These are phyloP conservation scores for Andrographis paniculata DNA, from an alignment of 305 asterid genomes.

Conservation along the genomic window DNA sequence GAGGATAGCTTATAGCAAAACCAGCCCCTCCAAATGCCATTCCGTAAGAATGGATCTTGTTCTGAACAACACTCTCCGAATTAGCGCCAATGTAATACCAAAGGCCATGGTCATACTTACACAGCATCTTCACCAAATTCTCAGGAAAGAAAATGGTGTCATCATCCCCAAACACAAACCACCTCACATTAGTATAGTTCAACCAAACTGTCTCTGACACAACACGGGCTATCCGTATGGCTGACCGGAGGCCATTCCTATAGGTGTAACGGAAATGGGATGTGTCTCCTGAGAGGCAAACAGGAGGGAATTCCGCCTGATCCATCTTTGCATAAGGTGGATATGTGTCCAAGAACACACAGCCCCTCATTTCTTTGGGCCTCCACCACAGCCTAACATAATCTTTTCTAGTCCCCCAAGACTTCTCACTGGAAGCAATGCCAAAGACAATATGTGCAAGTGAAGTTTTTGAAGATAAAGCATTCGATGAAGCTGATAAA, in stretches of 20 bases:
- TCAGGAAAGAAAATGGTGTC: slow-evolving; percentile 75
- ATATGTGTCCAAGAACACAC: slow-evolving; percentile 52
- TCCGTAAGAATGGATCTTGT: slow-evolving; percentile 40
- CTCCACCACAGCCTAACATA: slow-evolving; percentile 73
- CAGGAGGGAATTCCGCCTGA: slow-evolving; percentile 38
- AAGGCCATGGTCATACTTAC: slow-evolving; percentile 62
- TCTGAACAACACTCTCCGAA: slow-evolving; percentile 57
- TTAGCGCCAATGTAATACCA: slow-evolving; percentile 74
- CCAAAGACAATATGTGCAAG: slow-evolving; percentile 67
- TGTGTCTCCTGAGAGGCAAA: slow-evolving; percentile 56
- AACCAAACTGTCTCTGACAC: slow-evolving; percentile 51
- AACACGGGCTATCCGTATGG: slow-evolving; percentile 65
- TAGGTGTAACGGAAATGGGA: slow-evolving; percentile 56
- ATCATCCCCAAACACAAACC: slow-evolving; percentile 87
- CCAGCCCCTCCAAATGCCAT: slow-evolving; percentile 99
- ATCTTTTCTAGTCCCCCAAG: slow-evolving; percentile 48
- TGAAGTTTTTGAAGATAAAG: slow-evolving; percentile 28
- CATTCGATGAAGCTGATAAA: slow-evolving; percentile 19
- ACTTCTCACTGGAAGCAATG: slow-evolving; percentile 48
- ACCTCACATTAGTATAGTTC: slow-evolving; percentile 50
- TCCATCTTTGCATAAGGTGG: slow-evolving; percentile 18
- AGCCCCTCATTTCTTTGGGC: slow-evolving; percentile 53
- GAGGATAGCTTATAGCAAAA: slow-evolving; percentile 74
- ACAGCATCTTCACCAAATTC: slow-evolving; percentile 60
- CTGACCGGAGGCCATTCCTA: slow-evolving; percentile 54